Evolutionary conservation across 2,329 filamentous ascomycete genomes (phyloP).

Genomic region (Cladophialophora immunda): DNA sequence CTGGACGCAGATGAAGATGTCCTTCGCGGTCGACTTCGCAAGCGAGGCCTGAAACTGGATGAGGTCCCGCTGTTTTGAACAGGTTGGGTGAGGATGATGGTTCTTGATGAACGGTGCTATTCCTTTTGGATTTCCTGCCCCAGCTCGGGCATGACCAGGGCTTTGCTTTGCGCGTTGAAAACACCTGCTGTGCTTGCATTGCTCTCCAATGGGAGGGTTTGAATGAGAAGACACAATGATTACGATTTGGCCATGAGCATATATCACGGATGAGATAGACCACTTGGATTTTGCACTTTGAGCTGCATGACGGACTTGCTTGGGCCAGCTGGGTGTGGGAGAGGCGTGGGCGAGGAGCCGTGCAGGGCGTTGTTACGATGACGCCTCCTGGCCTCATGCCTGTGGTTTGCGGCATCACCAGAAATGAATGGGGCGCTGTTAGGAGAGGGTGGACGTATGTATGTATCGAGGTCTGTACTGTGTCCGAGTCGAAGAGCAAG

Average conservation of each 20-base stretch:
- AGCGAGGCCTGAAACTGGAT: neutral
- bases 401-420: too few species aligned
- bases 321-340: neutral
- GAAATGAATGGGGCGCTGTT: too few species aligned
- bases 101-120: neutral
- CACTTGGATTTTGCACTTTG: neutral
- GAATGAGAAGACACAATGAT: slow-evolving; percentile 7
- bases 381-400: too few species aligned
- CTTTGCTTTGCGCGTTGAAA: neutral
- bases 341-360: neutral
- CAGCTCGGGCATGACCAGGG: neutral
- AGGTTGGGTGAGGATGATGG: neutral
- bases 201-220: neutral
- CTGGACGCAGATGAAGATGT: neutral
- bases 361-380: neutral
- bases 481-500: too few species aligned
- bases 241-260: slow-evolving; percentile 6
- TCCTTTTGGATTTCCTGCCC: neutral
- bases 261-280: neutral
- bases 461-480: too few species aligned
- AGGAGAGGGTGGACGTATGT: too few species aligned
- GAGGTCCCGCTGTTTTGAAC: neutral
- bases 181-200: neutral
- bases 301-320: neutral
- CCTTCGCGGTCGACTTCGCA: neutral